phyloP scores from a whole-genome alignment of 495 filamentous ascomycete genomes.

The Penicillium diatomitis region DNA sequence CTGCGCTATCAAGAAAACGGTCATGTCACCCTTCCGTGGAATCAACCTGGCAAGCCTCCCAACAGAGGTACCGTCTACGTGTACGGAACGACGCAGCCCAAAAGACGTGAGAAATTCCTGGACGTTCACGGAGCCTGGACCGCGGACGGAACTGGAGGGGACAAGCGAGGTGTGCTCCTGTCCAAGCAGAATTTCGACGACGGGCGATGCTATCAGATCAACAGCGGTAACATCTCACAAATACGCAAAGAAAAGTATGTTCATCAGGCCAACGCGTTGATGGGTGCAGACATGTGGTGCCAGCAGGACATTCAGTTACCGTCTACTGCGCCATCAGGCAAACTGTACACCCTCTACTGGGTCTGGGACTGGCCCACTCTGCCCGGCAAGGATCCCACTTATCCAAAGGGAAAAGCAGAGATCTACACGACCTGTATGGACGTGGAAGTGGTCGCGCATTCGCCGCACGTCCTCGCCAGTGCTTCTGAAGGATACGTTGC shows the following conservation, averaged over 20 bases:
- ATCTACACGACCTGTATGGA: constrained; percentile 81
- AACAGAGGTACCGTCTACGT: constrained; percentile 71
- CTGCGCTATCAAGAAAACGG: constrained; percentile 79
- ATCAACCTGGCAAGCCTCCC: constrained; percentile 50
- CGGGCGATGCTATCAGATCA: constrained; percentile 70
- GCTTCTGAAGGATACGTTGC: constrained; percentile 13
- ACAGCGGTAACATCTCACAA: constrained; percentile 40
- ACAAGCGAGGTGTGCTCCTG: constrained; percentile 63
- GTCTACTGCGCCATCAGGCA: constrained; percentile 39
- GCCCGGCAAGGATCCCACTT: constrained; percentile 31
- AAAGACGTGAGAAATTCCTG: constrained; percentile 49
- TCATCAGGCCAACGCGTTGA: constrained; percentile 30
- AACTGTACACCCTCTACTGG: constrained; percentile 73
- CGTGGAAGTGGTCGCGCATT: constrained; percentile 45
- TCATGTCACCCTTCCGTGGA: constrained; percentile 62
- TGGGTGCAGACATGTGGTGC: constrained; percentile 55
- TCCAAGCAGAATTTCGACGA: constrained; percentile 73
- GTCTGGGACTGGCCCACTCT: constrained; percentile 81
- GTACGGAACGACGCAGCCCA: constrained; percentile 67
- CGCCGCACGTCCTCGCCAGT: constrained; percentile 3
- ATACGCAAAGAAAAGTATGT: constrained; percentile 44
- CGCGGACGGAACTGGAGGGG: constrained; percentile 63
- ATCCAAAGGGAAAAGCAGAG: constrained; percentile 51
- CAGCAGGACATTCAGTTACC: constrained; percentile 72
- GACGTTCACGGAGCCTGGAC: constrained; percentile 70